Percentiles rank a stretch among this genome's conserved stretches.
Evolutionary conservation across 2,329 filamentous ascomycete genomes (phyloP).

Genomic region (Penicillium digitatum): DNA sequence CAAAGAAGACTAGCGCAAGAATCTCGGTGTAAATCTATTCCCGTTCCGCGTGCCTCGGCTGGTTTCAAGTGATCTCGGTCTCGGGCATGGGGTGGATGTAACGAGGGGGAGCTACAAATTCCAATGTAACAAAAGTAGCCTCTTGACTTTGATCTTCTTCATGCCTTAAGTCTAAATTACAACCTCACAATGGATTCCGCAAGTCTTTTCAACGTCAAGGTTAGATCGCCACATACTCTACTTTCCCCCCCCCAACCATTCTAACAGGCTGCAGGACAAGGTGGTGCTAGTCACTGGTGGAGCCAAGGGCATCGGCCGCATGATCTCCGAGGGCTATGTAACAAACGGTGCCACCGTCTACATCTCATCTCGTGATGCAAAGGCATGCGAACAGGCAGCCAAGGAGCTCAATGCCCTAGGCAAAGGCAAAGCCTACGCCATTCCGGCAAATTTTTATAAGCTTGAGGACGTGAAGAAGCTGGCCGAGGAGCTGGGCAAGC

Average conservation of each 20-base stretch:
- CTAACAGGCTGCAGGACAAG: slow-evolving; percentile 34
- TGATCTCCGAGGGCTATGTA: slow-evolving; percentile 54
- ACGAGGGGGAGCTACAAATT: slow-evolving; percentile 9
- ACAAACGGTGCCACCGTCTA: slow-evolving; percentile 52
- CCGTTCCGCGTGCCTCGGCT: slow-evolving; percentile 28
- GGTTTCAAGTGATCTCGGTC: slow-evolving; percentile 15
- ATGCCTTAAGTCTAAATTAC: neutral
- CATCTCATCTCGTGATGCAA: slow-evolving; percentile 52
- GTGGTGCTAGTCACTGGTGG: slow-evolving; percentile 51
- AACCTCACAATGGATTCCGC: slow-evolving; percentile 49
- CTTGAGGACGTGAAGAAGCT: slow-evolving; percentile 50
- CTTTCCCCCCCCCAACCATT: slow-evolving; percentile 52
- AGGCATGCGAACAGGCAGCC: slow-evolving; percentile 47
- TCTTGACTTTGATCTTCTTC: neutral
- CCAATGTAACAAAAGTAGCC: slow-evolving; percentile 7
- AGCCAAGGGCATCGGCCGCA: slow-evolving; percentile 51
- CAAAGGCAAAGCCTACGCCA: slow-evolving; percentile 50
- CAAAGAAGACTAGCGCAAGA: slow-evolving; percentile 18
- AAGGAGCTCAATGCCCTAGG: slow-evolving; percentile 50
- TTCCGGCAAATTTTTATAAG: slow-evolving; percentile 51
- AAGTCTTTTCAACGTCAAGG: slow-evolving; percentile 58
- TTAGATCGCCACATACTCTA: slow-evolving; percentile 41
- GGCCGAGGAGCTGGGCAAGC: slow-evolving; percentile 48
- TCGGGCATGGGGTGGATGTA: slow-evolving; percentile 18
- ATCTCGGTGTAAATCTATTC: slow-evolving; percentile 11